Conservation (phyloP, 2,329 filamentous ascomycete genomes). For the Diplodia seriata region DNA sequence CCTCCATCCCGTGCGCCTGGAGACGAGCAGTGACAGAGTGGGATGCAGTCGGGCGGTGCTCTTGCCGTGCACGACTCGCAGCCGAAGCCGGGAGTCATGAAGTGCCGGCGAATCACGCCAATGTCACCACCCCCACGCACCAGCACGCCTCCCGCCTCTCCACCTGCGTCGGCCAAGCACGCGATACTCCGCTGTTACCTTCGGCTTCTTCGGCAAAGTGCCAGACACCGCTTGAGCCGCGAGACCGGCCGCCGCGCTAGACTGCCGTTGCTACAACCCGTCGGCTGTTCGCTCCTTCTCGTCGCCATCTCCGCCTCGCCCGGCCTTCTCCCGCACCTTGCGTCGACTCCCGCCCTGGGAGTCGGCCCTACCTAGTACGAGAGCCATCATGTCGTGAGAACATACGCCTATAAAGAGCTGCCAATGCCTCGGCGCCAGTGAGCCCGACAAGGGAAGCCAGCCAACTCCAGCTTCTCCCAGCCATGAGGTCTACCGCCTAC, state of each 20-base stretch:
- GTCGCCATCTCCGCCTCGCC: conserved; percentile 2
- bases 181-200: background rate
- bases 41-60: background rate
- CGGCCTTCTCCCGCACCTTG: conserved; percentile 8
- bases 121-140: conserved; percentile 7
- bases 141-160: background rate
- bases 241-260: background rate
- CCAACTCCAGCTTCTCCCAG: conserved; percentile 15
- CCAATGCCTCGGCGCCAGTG: background rate
- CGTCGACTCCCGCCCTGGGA: background rate
- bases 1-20: background rate
- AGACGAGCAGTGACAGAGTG: background rate
- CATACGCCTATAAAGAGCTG: conserved; percentile 17
- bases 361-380: conserved; percentile 4
- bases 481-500: conserved; percentile 26
- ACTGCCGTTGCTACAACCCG: background rate
- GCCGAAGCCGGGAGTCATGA: background rate
- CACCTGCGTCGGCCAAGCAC: conserved; percentile 11
- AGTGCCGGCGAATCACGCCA: conserved; percentile 18
- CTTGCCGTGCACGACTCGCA: background rate
- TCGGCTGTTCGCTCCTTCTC: conserved; percentile 16
- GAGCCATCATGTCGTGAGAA: conserved; percentile 27
- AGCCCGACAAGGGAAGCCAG: background rate
- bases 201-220: conserved; percentile 12
- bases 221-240: conserved; percentile 2